phyloP scores from a whole-genome alignment of 164 flowering plant species.

The Brasenia schreberi region DNA sequence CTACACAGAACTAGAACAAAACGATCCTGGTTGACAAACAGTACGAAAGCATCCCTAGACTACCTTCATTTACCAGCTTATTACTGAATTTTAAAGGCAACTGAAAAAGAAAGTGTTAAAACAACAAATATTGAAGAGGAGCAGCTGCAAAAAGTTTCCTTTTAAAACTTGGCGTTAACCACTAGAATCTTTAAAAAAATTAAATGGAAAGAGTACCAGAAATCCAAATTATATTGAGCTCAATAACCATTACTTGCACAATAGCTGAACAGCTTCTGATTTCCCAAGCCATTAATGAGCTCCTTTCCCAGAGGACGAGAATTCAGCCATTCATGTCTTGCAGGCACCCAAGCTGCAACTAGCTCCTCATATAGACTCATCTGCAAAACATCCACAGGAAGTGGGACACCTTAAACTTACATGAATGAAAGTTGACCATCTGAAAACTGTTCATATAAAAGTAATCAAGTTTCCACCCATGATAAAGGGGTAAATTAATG shows the following conservation, averaged over 20 bases:
- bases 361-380: slow-evolving; percentile 97
- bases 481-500: not conserved
- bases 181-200: not conserved
- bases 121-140: not conserved
- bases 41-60: not conserved
- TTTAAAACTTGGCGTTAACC: not conserved
- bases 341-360: slow-evolving; percentile 99
- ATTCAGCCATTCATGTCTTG: slow-evolving; percentile 84
- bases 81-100: not conserved
- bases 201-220: not conserved
- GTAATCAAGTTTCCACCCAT: too few relatives aligned
- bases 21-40: not conserved
- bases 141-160: not conserved
- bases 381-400: slow-evolving; percentile 28
- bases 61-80: not conserved
- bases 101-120: not conserved
- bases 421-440: not conserved
- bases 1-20: too few relatives aligned
- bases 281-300: slow-evolving; percentile 59
- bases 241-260: slow-evolving; percentile 55
- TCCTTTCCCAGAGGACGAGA: slow-evolving; percentile 68
- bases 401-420: not conserved
- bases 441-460: not conserved
- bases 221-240: not conserved
- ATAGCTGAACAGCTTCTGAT: slow-evolving; percentile 74